Conservation (phyloP, 257 asterid genomes). For the Handroanthus guayacan region DNA sequence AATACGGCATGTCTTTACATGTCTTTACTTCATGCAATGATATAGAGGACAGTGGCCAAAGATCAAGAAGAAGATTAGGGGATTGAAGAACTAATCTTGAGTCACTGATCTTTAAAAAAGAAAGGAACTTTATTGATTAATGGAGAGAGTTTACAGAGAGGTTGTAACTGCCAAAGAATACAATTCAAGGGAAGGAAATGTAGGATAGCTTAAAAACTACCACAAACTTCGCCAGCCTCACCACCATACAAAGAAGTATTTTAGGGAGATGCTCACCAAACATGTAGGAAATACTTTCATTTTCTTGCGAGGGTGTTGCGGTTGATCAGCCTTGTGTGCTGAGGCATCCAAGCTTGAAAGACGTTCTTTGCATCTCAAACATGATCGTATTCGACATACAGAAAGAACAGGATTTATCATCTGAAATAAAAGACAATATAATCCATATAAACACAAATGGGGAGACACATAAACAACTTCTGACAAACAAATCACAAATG, state of each 20-base stretch:
- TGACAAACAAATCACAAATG: neutral
- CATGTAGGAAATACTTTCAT: slow-evolving; percentile 43
- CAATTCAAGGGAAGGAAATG: neutral
- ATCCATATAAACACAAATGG: neutral
- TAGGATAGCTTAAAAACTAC: neutral
- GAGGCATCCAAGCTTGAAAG: slow-evolving; percentile 39
- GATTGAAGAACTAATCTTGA: no score
- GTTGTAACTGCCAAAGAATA: no score
- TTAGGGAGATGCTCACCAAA: slow-evolving; percentile 50
- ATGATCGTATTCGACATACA: slow-evolving; percentile 57
- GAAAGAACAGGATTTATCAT: slow-evolving; percentile 60
- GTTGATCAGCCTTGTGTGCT: slow-evolving; percentile 36
- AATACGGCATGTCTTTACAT: neutral
- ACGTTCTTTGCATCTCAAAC: slow-evolving; percentile 57
- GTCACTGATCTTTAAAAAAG: no score
- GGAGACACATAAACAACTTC: neutral
- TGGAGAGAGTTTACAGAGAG: no score
- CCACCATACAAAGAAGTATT: slow-evolving; percentile 21
- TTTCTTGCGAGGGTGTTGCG: slow-evolving; percentile 55
- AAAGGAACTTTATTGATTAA: no score
- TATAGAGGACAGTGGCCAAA: neutral
- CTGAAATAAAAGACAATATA: slow-evolving; percentile 44
- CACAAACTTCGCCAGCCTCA: neutral
- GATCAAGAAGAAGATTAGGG: no score
- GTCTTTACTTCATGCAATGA: neutral